Percentiles rank a stretch among this genome's conserved stretches.
Conservation (phyloP, 768 basidiomycete species). For the Agrocybe pediades region DNA sequence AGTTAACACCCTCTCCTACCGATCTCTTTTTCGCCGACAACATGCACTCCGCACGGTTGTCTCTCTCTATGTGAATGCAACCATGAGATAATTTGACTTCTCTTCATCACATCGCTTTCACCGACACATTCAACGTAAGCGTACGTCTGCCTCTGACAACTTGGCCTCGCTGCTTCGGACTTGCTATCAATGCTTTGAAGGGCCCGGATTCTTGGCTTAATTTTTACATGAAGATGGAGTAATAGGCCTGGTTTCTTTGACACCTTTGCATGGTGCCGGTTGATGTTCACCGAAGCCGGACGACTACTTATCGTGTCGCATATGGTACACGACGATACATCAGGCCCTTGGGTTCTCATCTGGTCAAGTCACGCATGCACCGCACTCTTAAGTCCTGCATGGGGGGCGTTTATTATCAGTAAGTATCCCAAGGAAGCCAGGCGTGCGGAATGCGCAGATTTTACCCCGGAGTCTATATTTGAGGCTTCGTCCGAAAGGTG, state of each 20-base stretch:
- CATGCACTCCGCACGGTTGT: neutral
- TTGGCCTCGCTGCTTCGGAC: too few species aligned
- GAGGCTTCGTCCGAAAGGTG: constrained; percentile 3
- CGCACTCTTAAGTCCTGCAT: neutral
- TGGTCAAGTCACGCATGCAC: constrained; percentile 17
- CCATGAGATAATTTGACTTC: neutral
- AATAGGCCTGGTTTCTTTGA: neutral
- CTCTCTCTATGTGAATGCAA: neutral
- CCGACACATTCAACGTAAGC: neutral
- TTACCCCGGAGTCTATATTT: constrained; percentile 12
- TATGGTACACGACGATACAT: constrained; percentile 15
- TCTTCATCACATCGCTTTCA: neutral
- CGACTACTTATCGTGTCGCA: constrained; percentile 16
- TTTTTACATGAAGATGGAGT: neutral
- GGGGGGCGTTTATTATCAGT: neutral
- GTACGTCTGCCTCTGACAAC: constrained; percentile 1
- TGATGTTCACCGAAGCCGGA: neutral
- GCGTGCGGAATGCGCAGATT: neutral
- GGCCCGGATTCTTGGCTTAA: neutral
- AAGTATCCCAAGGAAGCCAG: neutral
- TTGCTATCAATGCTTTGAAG: too few species aligned
- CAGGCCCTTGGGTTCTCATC: constrained; percentile 18
- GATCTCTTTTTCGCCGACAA: neutral
- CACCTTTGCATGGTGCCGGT: neutral
- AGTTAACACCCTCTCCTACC: too few species aligned